Base-by-base conservation (phyloP, 169 alveolate genomes). In the Cryptosporidium felis region DNA sequence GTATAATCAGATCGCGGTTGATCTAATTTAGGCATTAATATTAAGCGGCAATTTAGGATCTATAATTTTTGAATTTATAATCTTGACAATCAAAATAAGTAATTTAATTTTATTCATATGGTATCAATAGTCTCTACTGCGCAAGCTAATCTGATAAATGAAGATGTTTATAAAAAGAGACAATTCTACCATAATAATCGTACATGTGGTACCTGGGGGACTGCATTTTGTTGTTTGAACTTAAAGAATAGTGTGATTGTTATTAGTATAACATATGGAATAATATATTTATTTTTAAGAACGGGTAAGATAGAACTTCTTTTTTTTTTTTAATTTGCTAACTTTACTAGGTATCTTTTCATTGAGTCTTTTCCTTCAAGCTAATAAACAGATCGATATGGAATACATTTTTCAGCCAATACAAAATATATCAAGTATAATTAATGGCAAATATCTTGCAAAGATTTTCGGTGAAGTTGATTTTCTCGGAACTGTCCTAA, bases 101-200 rank as follows among this genome's bases (percentile, higher is more conserved):
- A 16, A 16, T 5, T 16, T 10, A 5, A 16, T 8, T 56, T 9
- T 8, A 18, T 26, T 28, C 63, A 56, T 56, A 74, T 74, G 85
- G 85, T 74, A 18, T 74, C 85, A 5, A 74, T 74, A 18, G 85
- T 74, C 23, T 74, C 85, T 16, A 74, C 85, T 36, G 85, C 85
- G 26, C 85, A 74, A 36, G 85, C 67, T 12, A 21, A 42, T 12
- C 66, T 49, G 32, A 40, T 74, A 18, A 34, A 40, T 34, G 85
- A 74, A 21, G 85, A 74, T 49, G 26, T 53, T 10, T 53, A 56
- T 32, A 8, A 60, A 5, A 56, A 40, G 26, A 74, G 34, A 56
- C 32, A 6, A 3, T 8, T n/a, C 1, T 32, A 26, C 10, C 45
- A 3, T 6, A 49, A 26, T 34, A 49, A 0, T 36, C 65, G 85